Conservation (phyloP, 352 stramenopile genomes). For the Peronosclerospora sorghi region DNA sequence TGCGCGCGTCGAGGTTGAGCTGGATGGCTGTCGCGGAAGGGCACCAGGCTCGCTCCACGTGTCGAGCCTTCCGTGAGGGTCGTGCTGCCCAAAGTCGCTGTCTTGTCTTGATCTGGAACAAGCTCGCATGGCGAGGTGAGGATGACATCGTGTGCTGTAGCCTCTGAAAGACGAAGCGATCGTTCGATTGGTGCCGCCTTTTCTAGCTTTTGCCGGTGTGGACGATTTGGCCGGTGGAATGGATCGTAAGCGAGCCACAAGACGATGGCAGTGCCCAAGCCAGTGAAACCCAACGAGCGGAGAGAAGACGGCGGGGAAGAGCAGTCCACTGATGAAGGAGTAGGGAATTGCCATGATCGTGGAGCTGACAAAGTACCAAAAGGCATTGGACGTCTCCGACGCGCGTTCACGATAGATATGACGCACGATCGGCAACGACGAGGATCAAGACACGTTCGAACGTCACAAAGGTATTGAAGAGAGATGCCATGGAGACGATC, state of each 20-base stretch:
- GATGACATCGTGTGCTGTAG: background rate
- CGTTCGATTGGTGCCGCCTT: constrained; percentile 2
- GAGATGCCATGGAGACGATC: constrained; percentile 23
- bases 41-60: constrained; percentile 85
- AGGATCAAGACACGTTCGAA: constrained; percentile 57
- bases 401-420: constrained; percentile 74
- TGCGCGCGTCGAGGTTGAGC: constrained; percentile 84
- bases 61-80: constrained; percentile 8
- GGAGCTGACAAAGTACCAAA: constrained; percentile 43
- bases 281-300: constrained; percentile 12
- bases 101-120: constrained; percentile 4
- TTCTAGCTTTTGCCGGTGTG: constrained; percentile 2
- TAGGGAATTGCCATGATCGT: constrained; percentile 46
- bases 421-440: constrained; percentile 17
- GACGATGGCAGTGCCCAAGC: constrained; percentile 12
- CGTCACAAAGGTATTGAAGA: constrained; percentile 57
- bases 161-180: background rate
- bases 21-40: constrained; percentile 86
- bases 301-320: constrained; percentile 31
- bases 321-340: constrained; percentile 15
- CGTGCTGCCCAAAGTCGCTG: background rate
- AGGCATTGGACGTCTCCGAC: constrained; percentile 63
- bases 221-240: background rate
- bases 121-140: background rate
- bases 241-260: constrained; percentile 17